A percentile compares a stretch with the other conserved stretches of the same genome.
Evolutionary conservation across 2,329 filamentous ascomycete genomes (phyloP).

Genomic region (Pseudocercospora cruenta): DNA sequence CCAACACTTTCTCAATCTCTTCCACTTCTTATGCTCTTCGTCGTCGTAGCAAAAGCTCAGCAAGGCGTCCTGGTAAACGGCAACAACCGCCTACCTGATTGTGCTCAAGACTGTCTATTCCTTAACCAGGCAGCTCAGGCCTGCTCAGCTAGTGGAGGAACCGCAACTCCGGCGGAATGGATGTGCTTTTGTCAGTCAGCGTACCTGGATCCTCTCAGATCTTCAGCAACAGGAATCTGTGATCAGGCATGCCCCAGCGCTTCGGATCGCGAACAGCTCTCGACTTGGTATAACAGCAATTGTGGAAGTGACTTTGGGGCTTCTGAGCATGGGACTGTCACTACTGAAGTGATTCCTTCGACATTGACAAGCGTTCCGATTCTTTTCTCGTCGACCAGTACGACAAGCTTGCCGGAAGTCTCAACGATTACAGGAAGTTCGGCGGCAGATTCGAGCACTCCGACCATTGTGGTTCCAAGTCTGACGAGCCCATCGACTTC

Average conservation of each 20-base stretch:
- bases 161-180: conserved; percentile 57
- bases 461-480: not conserved
- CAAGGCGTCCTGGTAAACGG: conserved; percentile 34
- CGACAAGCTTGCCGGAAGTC: not conserved
- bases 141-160: conserved; percentile 58
- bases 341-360: not conserved
- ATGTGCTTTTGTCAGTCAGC: conserved; percentile 74
- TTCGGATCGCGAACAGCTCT: not conserved
- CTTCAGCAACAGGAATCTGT: conserved; percentile 58
- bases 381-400: too few species aligned
- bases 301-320: not conserved
- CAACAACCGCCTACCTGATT: conserved; percentile 39
- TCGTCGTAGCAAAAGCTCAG: conserved; percentile 21
- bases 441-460: not conserved
- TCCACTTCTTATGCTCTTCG: too few species aligned
- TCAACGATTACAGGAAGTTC: not conserved
- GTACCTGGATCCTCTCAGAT: conserved; percentile 62
- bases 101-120: conserved; percentile 39
- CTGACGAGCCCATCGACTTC: not conserved
- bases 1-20: too few species aligned
- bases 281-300: not conserved
- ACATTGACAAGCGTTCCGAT: not conserved
- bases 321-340: not conserved
- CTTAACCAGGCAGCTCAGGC: conserved; percentile 66
- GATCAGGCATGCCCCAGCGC: conserved; percentile 49